Percentiles rank a stretch among this genome's conserved stretches.
phyloP scores from a whole-genome alignment of 2,329 filamentous ascomycete species.

The Hypoxylon sp. region DNA sequence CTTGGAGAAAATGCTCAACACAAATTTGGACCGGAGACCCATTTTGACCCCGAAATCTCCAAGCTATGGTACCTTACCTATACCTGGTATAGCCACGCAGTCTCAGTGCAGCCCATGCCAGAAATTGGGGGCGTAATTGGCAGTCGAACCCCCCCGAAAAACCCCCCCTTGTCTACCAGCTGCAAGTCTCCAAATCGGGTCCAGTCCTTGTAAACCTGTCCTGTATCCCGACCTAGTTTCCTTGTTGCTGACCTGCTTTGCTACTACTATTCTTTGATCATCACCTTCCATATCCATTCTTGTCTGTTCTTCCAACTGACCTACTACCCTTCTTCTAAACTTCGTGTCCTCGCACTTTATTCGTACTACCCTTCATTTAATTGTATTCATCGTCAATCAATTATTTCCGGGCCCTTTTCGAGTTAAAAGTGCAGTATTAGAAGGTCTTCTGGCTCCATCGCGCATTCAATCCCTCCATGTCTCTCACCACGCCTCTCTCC shows the following conservation, averaged over 20 bases:
- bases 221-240: constrained; percentile 7
- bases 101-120: constrained; percentile 12
- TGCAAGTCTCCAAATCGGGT: constrained; percentile 17
- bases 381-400: constrained; percentile 41
- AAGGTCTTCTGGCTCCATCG: constrained; percentile 29
- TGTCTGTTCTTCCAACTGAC: constrained; percentile 22
- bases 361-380: constrained; percentile 43
- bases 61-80: background rate
- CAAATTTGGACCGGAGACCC: constrained; percentile 33
- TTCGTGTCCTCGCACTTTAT: constrained; percentile 40
- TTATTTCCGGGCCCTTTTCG: constrained; percentile 18
- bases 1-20: constrained; percentile 25
- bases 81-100: constrained; percentile 32
- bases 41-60: constrained; percentile 30
- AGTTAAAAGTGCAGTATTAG: constrained; percentile 29
- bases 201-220: constrained; percentile 26
- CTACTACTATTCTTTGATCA: constrained; percentile 35
- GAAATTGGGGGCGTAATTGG: constrained; percentile 30
- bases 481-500: constrained; percentile 27
- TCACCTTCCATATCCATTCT: constrained; percentile 43
- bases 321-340: constrained; percentile 43
- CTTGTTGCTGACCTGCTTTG: constrained; percentile 19
- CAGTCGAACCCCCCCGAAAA: constrained; percentile 9
- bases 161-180: constrained; percentile 10
- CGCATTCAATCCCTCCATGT: constrained; percentile 26